Conservation (phyloP, 495 filamentous ascomycete genomes). For the Xylaria palmicola region DNA sequence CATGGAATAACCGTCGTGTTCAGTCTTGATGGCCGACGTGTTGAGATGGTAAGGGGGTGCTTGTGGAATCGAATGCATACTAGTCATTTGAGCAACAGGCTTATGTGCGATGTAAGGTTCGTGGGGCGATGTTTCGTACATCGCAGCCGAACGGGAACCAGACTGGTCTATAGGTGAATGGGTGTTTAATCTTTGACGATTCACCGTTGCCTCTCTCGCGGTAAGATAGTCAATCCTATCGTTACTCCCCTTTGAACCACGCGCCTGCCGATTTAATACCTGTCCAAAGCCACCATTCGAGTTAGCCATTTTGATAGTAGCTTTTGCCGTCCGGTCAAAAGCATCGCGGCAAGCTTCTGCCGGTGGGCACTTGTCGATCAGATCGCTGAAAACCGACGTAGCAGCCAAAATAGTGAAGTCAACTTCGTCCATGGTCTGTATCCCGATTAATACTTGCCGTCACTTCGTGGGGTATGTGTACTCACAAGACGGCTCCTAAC, state of each 20-base stretch:
- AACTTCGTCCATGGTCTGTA: conserved; percentile 85
- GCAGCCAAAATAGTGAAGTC: conserved; percentile 95
- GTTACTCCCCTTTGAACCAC: conserved; percentile 23
- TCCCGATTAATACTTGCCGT: conserved; percentile 30
- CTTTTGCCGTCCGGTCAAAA: conserved; percentile 93
- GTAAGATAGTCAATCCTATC: conserved; percentile 36
- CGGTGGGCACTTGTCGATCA: conserved; percentile 52
- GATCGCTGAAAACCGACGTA: conserved; percentile 60
- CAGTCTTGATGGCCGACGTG: conserved; percentile 37
- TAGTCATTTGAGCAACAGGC: conserved; percentile 22
- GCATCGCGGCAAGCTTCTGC: conserved; percentile 84
- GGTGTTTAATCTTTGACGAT: conserved; percentile 24
- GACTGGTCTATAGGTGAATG: conserved; percentile 24
- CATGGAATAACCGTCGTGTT: conserved; percentile 37
- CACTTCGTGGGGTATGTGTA: conserved; percentile 4
- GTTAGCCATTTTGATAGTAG: conserved; percentile 87
- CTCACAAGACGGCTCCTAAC: conserved; percentile 81
- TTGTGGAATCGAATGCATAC: conserved; percentile 26
- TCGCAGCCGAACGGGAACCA: conserved; percentile 19
- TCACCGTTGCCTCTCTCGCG: conserved; percentile 33
- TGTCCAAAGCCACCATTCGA: conserved; percentile 78
- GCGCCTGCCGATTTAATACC: conserved; percentile 25
- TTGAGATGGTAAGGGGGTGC: conserved; percentile 28
- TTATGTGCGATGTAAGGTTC: conserved; percentile 27
- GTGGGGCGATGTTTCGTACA: conserved; percentile 22